A percentile compares a stretch with the other conserved stretches of the same genome.
Conservation (phyloP, 805 yeast species). For the Tetrapisispora taiwanensis region DNA sequence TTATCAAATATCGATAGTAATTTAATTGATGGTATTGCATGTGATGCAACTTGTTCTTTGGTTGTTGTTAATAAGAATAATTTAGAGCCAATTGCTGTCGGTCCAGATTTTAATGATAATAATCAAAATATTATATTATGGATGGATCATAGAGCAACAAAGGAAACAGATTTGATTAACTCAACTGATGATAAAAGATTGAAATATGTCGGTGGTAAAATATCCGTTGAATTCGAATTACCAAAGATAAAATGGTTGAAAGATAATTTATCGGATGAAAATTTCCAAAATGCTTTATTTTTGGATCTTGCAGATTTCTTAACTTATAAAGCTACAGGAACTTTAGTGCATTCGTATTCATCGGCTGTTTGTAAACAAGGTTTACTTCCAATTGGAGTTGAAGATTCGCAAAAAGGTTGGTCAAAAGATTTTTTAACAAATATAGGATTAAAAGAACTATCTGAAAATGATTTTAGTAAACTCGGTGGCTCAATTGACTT, state of each 20-base stretch:
- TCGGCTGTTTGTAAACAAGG: slow-evolving; percentile 96
- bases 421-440: slow-evolving; percentile 60
- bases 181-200: slow-evolving; percentile 68
- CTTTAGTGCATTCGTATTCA: slow-evolving; percentile 79
- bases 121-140: slow-evolving; percentile 82
- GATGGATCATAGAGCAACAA: slow-evolving; percentile 96
- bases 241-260: slow-evolving; percentile 97
- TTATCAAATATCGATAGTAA: slow-evolving; percentile 65
- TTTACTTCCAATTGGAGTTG: slow-evolving; percentile 84
- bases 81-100: slow-evolving; percentile 74
- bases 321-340: slow-evolving; percentile 83
- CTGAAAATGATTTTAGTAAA: slow-evolving; percentile 61
- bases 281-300: slow-evolving; percentile 57
- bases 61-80: slow-evolving; percentile 61
- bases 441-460: slow-evolving; percentile 68
- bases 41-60: slow-evolving; percentile 94
- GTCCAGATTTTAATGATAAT: slow-evolving; percentile 71
- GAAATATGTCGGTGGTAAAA: slow-evolving; percentile 91
- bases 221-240: slow-evolving; percentile 97
- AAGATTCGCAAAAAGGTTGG: slow-evolving; percentile 83
- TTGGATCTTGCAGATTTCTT: slow-evolving; percentile 88
- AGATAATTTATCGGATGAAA: slow-evolving; percentile 58
- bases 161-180: slow-evolving; percentile 73
- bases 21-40: slow-evolving; percentile 77
- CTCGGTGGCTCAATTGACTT: slow-evolving; percentile 66